A percentile compares a stretch with the other conserved stretches of the same genome.
phyloP scores from a whole-genome alignment of 176 grass and related monocot genomes.

The Eleusine indica region DNA sequence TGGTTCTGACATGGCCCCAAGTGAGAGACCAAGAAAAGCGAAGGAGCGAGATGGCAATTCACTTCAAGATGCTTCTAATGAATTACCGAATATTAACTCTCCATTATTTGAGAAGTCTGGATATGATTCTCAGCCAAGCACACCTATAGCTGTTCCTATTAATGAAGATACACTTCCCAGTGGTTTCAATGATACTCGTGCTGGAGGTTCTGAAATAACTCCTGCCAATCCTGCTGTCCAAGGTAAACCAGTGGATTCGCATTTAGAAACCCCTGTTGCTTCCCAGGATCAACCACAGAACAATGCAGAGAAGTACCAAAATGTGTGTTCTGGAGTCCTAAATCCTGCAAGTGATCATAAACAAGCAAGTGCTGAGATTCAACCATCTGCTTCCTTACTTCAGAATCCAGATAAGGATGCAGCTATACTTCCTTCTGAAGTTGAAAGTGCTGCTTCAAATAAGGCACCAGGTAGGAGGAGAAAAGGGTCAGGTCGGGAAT shows the following conservation, averaged over 20 bases:
- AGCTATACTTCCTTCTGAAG: slow-evolving; percentile 36
- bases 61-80: slow-evolving; percentile 47
- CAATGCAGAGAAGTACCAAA: slow-evolving; percentile 42
- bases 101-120: slow-evolving; percentile 48
- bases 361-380: slow-evolving; percentile 23
- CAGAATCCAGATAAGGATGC: slow-evolving; percentile 45
- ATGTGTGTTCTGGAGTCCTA: slow-evolving; percentile 28
- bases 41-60: slow-evolving; percentile 44
- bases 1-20: slow-evolving; percentile 26
- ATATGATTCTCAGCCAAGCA: slow-evolving; percentile 59
- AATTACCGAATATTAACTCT: slow-evolving; percentile 46
- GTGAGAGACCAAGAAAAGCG: slow-evolving; percentile 40
- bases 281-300: slow-evolving; percentile 45
- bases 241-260: slow-evolving; percentile 41
- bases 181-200: slow-evolving; percentile 32
- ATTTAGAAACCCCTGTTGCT: slow-evolving; percentile 19
- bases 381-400: slow-evolving; percentile 34
- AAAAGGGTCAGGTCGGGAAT: slow-evolving; percentile 55
- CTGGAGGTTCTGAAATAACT: slow-evolving; percentile 52
- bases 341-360: slow-evolving; percentile 46
- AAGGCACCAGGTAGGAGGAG: slow-evolving; percentile 62
- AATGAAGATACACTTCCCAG: slow-evolving; percentile 44
- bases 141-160: slow-evolving; percentile 56
- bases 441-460: slow-evolving; percentile 33
- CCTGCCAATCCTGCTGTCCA: slow-evolving; percentile 20